Evolutionary conservation across 768 basidiomycete genomes (phyloP).

Genomic region (Clitopilus passeckerianus): DNA sequence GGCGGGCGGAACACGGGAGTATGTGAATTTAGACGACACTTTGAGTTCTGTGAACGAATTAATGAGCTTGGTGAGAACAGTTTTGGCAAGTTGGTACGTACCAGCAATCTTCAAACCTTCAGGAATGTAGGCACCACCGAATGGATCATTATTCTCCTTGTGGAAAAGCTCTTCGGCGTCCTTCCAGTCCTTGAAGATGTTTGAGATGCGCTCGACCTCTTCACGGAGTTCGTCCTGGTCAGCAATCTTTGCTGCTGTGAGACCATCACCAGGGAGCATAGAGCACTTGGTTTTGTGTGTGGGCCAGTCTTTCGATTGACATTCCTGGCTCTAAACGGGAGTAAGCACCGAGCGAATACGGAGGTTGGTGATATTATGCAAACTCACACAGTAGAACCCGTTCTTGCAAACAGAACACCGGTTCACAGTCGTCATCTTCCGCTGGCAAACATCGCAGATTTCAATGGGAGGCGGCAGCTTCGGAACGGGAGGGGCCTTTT

Average conservation of each 20-base stretch:
- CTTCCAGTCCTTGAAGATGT: neutral
- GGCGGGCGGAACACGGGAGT: neutral
- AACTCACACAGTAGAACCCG: constrained; percentile 3
- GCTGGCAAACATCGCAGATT: constrained; percentile 1
- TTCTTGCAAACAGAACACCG: constrained; percentile 3
- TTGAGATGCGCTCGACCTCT: neutral
- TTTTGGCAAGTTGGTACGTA: neutral
- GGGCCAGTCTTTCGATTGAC: constrained; percentile 2
- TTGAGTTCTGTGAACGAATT: neutral
- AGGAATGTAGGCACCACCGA: neutral
- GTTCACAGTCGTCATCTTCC: neutral
- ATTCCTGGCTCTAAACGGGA: neutral
- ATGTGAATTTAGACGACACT: neutral
- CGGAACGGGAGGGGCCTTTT: neutral
- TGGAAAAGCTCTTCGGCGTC: neutral
- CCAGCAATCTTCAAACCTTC: neutral
- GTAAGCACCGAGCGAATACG: neutral
- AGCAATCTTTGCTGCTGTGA: neutral
- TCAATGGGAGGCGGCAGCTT: neutral
- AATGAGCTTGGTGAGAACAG: neutral
- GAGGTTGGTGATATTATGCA: neutral
- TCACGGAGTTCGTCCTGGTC: constrained; percentile 1
- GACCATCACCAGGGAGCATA: constrained; percentile 1
- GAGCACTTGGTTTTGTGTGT: constrained; percentile 2
- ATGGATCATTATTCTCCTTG: neutral